Conservation (phyloP, 305 asterid species). For the Fraxinus sp. region DNA sequence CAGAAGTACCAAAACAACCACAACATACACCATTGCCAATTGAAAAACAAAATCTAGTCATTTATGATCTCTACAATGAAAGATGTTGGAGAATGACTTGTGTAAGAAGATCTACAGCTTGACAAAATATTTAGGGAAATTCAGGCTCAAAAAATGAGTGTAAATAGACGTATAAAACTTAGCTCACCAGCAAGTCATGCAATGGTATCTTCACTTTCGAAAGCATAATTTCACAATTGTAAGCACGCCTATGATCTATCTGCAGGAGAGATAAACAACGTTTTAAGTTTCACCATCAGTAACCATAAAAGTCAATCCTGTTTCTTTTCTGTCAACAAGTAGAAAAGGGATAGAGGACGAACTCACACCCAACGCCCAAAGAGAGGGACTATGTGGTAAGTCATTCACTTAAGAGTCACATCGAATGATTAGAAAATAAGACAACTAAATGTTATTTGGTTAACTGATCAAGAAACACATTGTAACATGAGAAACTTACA, state of each 20-base stretch:
- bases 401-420: not conserved
- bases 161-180: conserved; percentile 18
- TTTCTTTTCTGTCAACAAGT: not conserved
- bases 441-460: not conserved
- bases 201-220: conserved; percentile 88
- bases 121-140: conserved; percentile 14
- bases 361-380: not conserved
- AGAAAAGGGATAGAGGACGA: not conserved
- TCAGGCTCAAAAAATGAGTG: conserved; percentile 5
- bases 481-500: not conserved
- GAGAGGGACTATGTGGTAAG: not conserved
- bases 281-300: conserved; percentile 17
- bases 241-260: conserved; percentile 96
- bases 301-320: conserved; percentile 9
- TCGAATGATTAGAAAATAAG: not conserved
- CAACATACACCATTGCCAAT: not conserved
- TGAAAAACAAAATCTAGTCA: not conserved
- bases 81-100: not conserved
- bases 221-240: conserved; percentile 95
- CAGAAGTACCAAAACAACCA: not conserved
- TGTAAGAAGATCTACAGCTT: conserved; percentile 11
- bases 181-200: conserved; percentile 83
- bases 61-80: not conserved
- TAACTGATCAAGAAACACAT: not conserved
- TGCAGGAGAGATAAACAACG: conserved; percentile 32